Evolutionary conservation across 768 basidiomycete genomes (phyloP).

Genomic region (Mycena filopes): DNA sequence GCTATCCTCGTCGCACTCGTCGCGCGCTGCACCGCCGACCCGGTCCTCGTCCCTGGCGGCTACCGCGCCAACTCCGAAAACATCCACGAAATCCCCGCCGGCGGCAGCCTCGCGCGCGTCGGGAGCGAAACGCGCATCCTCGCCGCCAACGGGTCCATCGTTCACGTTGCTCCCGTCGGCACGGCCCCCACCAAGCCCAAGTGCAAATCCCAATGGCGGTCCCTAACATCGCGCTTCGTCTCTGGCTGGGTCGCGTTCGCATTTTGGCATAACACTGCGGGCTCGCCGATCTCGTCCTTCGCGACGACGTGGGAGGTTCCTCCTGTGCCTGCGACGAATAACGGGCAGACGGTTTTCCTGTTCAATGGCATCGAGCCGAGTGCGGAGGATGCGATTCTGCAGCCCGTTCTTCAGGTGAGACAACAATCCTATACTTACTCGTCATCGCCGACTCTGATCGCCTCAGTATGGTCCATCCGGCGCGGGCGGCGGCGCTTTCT

Average conservation of each 20-base stretch:
- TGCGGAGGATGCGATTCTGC: not conserved
- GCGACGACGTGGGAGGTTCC: constrained; percentile 30
- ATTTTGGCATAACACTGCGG: constrained; percentile 14
- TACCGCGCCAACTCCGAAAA: constrained; percentile 1
- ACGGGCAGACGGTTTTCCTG: constrained; percentile 30
- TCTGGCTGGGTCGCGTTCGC: constrained; percentile 23
- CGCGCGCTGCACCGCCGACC: constrained; percentile 12
- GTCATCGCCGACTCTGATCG: not conserved
- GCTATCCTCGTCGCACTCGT: constrained; percentile 15
- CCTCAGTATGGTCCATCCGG: not conserved
- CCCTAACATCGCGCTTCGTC: not conserved
- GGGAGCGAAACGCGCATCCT: constrained; percentile 17
- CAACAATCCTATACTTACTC: not conserved
- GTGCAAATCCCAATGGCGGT: not conserved
- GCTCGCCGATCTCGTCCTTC: constrained; percentile 22
- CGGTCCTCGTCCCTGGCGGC: constrained; percentile 19
- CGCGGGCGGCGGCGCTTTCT: not conserved
- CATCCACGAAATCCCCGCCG: constrained; percentile 22
- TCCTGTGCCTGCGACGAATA: constrained; percentile 15
- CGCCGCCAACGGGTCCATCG: constrained; percentile 10
- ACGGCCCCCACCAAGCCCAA: not conserved
- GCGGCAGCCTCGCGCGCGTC: constrained; percentile 15
- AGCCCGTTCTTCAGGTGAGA: not conserved
- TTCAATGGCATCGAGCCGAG: not conserved
- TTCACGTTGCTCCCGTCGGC: not conserved